A percentile compares a stretch with the other conserved stretches of the same genome.
phyloP scores from a whole-genome alignment of 1,284 basidiomycete species.

The Caloboletus firmus region DNA sequence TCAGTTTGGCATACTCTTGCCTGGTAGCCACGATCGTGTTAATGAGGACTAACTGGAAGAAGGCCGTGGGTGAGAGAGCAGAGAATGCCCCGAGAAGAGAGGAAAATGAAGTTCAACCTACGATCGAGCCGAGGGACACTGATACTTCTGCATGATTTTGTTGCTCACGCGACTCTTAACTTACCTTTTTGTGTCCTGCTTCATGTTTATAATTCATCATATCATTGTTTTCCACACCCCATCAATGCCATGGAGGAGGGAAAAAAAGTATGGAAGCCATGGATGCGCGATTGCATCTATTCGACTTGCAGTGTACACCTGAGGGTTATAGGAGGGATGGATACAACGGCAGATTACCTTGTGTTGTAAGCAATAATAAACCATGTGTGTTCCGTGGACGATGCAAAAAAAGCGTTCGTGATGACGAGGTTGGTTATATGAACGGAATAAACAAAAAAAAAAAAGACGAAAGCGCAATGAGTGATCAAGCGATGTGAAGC shows the following conservation, averaged over 20 bases:
- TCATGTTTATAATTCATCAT: background rate
- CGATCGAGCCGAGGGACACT: background rate
- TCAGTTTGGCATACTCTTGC: slow-evolving; percentile 25
- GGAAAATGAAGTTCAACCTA: background rate
- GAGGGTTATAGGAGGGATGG: slow-evolving; percentile 15
- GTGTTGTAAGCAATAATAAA: slow-evolving; percentile 31
- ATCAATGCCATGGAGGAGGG: background rate
- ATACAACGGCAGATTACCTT: slow-evolving; percentile 33
- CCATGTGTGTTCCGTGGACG: slow-evolving; percentile 16
- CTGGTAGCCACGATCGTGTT: slow-evolving; percentile 23
- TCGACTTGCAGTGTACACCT: slow-evolving; percentile 24
- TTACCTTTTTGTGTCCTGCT: background rate
- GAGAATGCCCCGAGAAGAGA: background rate
- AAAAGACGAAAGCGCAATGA: background rate
- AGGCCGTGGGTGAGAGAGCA: background rate
- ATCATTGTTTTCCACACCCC: background rate
- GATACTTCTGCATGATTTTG: background rate
- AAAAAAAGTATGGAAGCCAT: background rate
- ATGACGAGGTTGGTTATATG: slow-evolving; percentile 27
- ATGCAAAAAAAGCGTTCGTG: slow-evolving; percentile 25
- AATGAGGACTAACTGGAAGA: slow-evolving; percentile 20
- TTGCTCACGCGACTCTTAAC: background rate
- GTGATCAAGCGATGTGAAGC: slow-evolving; percentile 11
- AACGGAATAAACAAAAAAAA: slow-evolving; percentile 26
- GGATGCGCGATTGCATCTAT: slow-evolving; percentile 10